Evolutionary conservation across 2,329 filamentous ascomycete species (phyloP).

Genomic region (Trichoderma sp.): DNA sequence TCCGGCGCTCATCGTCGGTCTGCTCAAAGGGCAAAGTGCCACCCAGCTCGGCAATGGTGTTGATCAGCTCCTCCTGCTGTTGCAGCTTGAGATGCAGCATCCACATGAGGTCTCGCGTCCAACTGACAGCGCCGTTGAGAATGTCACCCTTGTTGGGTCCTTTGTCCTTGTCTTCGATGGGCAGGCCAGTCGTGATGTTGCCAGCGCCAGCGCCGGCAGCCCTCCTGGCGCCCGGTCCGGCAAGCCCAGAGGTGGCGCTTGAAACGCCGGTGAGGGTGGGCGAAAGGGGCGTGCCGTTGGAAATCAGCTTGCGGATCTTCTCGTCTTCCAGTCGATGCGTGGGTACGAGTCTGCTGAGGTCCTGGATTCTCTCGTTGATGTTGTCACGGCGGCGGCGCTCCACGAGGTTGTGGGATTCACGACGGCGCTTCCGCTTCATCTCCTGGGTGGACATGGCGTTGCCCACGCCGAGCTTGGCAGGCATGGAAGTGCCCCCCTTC

Average conservation of each 20-base stretch:
- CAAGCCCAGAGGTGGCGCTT: conserved; percentile 81
- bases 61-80: conserved; percentile 84
- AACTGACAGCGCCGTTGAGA: conserved; percentile 93
- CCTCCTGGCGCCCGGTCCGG: conserved; percentile 79
- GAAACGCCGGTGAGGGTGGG: conserved; percentile 74
- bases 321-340: conserved; percentile 93
- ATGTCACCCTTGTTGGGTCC: conserved; percentile 99
- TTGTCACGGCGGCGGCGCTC: conserved; percentile 94
- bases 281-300: conserved; percentile 87
- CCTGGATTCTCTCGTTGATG: conserved; percentile 98
- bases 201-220: conserved; percentile 70
- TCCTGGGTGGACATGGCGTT: conserved; percentile 76
- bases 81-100: conserved; percentile 86
- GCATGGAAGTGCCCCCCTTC: conserved; percentile 85
- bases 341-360: conserved; percentile 90
- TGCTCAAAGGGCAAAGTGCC: conserved; percentile 77
- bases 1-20: conserved; percentile 90
- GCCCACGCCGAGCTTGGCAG: conserved; percentile 73
- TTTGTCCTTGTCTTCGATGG: conserved; percentile 96
- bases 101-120: conserved; percentile 98
- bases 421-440: conserved; percentile 85
- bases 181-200: conserved; percentile 89
- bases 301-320: conserved; percentile 91
- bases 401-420: conserved; percentile 95
- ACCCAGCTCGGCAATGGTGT: conserved; percentile 71